Base-by-base conservation (phyloP, 345 rosid genomes). In the Linum usitatissimum region DNA sequence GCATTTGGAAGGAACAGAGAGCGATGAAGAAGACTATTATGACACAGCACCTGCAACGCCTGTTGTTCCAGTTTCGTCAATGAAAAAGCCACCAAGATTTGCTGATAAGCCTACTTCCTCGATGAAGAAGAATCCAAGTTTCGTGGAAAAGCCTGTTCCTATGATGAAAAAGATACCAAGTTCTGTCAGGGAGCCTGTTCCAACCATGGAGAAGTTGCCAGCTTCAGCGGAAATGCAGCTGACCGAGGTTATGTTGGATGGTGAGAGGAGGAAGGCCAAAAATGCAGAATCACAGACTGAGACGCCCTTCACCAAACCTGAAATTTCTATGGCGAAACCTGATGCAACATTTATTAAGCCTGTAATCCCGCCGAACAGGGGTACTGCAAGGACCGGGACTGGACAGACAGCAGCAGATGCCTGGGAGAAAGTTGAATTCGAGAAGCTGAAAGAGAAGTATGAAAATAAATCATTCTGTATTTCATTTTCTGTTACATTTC, bases 401-500 rank as follows among this genome's bases (percentile, higher is more conserved):
- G 67, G 60, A 36, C 73, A 68, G 61, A 36, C 70, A 42, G 59
- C 57, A 17, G 88, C 84, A 56, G 86, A 82, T 42, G 74, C 61
- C 14, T 88, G 96, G 96, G 82, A 78, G 71, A 82, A 64, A 59
- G 79, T 74, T 38, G 73, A 88, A 75, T 63, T 77, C 64, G 79
- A 57, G 39, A 81, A 80, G 78, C 74, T 83, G 60, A 71, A 69
- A 59, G 69, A 45, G 58, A 70, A 80, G 97, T 88, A 73, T 38
- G 34, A 17, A 59, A 5, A 14, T 45, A 17, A 6, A 6, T 23
- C 18, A 18, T 18, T 30, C 5, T 5, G 53, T 23, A 51, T 5
- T 53, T 15, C 48, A 13, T 39, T 21, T 34, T 1, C 18, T 6
- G 42, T 60, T 65, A 9, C 20, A 58, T 30, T 19, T 4, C 60